phyloP scores from a whole-genome alignment of 2,329 filamentous ascomycete genomes.

The Tolypocladium ophioglossoides region DNA sequence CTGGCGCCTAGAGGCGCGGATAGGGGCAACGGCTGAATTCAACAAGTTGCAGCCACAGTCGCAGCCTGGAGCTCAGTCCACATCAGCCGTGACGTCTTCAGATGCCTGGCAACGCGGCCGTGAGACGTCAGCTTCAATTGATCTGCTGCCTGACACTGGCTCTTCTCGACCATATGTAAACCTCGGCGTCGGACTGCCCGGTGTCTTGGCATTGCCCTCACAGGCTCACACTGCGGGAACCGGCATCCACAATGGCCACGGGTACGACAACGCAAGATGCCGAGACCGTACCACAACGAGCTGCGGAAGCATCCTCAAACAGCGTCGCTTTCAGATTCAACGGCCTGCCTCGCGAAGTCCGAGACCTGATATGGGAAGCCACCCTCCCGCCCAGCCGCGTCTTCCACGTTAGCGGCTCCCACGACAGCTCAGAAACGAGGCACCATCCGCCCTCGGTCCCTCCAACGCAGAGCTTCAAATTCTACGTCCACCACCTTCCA shows the following conservation, averaged over 20 bases:
- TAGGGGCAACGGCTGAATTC: no score
- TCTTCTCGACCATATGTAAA: no score
- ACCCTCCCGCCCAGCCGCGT: conserved; percentile 15
- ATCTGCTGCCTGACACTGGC: no score
- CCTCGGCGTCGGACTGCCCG: no score
- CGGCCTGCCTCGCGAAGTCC: conserved; percentile 15
- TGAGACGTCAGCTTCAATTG: no score
- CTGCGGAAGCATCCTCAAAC: not conserved
- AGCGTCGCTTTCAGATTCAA: conserved; percentile 1
- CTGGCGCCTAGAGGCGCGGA: no score
- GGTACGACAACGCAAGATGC: not conserved
- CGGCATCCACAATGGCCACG: not conserved
- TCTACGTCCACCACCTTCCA: conserved; percentile 11
- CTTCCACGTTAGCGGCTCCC: conserved; percentile 15
- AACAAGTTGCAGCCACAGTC: no score
- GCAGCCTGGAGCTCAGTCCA: no score
- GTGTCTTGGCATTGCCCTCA: no score
- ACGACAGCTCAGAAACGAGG: not conserved
- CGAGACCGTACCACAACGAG: not conserved
- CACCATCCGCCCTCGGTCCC: not conserved
- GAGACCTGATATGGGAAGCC: conserved; percentile 17
- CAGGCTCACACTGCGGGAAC: no score
- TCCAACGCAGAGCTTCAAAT: conserved; percentile 6
- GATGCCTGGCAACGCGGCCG: no score
- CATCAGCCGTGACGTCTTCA: no score